Base-by-base conservation (phyloP, 1,139 yeast species). In the Meyerozyma elateridarum region DNA sequence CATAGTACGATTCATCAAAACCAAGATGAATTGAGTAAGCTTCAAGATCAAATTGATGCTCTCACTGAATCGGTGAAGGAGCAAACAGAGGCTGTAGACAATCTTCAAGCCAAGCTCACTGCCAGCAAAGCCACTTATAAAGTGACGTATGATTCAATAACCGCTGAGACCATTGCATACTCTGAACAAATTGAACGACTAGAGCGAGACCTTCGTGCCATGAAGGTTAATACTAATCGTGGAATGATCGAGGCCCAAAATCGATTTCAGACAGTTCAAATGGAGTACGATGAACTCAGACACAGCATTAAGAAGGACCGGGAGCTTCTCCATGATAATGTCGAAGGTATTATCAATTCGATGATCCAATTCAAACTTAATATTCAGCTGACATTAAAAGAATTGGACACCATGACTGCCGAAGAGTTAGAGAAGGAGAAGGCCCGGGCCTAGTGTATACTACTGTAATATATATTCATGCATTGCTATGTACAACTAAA, bases 161-260 rank as follows among this genome's bases (percentile, higher is more conserved):
- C 70, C 33, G 64, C 74, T 38, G 77, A 78, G 41, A 60, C 73
- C 19, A 63, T 73, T 25, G 60, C 74, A 20, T 71, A 76, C 37
- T 71, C 76, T 33, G 71, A 79, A 15, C 87, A 83, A 49, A 73
- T 80, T 31, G 89, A 81, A 48, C 73, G 72, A 45, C 56, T 78
- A 32, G 85, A 79, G 39, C 69, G 77, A 25, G 85, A 80, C 37
- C 59, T 81, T 28, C 71, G 76, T 34, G 59, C 67, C 13, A 66
- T 77, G 54, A 70, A 71, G 36, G 61, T 69, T 15, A 64, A 69
- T 34, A 67, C 75, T 6, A 74, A 75, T 35, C 76, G 77, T 39
- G 79, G 76, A 25, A 55, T 71, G 33, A 56, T 72, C 16, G 73
- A 72, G 44, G 59, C 79, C 24, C 81, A 81, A 36, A 77, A 76